phyloP scores from a whole-genome alignment of 2,329 filamentous ascomycete genomes.

The Pseudogymnoascus sp. region DNA sequence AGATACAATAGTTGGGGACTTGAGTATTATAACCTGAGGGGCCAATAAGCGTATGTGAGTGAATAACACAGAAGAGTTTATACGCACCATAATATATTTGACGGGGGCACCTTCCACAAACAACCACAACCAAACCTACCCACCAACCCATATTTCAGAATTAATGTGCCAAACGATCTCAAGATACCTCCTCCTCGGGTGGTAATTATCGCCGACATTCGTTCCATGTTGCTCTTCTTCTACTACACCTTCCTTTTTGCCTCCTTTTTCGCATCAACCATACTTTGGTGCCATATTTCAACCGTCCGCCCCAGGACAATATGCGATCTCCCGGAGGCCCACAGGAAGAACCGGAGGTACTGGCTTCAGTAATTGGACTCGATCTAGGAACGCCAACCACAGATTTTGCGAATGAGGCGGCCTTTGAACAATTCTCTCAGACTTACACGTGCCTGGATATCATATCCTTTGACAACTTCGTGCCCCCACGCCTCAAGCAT shows the following conservation, averaged over 20 bases:
- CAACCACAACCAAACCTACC: neutral
- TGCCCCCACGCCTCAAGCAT: neutral
- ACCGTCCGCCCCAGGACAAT: constrained; percentile 1
- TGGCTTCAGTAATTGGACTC: neutral
- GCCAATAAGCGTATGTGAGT: neutral
- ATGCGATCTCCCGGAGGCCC: neutral
- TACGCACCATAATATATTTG: neutral
- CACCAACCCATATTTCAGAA: neutral
- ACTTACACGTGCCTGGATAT: neutral
- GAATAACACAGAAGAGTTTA: neutral
- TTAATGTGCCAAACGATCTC: neutral
- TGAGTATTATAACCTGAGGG: neutral
- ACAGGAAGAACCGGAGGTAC: neutral
- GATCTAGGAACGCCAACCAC: neutral
- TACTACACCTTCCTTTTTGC: neutral
- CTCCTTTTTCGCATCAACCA: neutral
- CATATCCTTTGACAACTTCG: neutral
- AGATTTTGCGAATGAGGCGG: neutral
- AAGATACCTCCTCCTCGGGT: neutral
- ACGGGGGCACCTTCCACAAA: neutral
- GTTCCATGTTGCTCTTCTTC: neutral
- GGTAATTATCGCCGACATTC: neutral
- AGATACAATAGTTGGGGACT: neutral
- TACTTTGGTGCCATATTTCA: neutral
- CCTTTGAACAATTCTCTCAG: neutral